phyloP scores from a whole-genome alignment of 2,329 filamentous ascomycete genomes.

The Aspergillus phoenicis region DNA sequence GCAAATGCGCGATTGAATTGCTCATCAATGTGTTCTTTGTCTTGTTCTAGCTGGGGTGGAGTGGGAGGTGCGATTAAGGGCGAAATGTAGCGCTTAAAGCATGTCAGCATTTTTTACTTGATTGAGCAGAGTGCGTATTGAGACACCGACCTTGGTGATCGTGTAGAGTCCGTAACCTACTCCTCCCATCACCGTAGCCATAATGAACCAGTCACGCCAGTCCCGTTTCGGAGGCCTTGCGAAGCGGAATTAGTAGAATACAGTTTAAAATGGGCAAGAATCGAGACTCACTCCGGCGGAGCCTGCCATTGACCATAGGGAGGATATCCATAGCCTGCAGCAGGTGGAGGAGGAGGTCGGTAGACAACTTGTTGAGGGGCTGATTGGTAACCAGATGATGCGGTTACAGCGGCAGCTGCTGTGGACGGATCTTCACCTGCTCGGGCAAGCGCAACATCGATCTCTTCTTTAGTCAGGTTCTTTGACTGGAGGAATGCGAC shows the following conservation, averaged over 20 bases:
- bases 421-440: slow-evolving; percentile 62
- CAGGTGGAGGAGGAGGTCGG: slow-evolving; percentile 45
- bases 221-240: slow-evolving; percentile 71
- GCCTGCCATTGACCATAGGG: slow-evolving; percentile 57
- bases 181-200: slow-evolving; percentile 92
- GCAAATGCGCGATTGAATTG: slow-evolving; percentile 91
- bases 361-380: slow-evolving; percentile 45
- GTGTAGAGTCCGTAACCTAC: slow-evolving; percentile 87
- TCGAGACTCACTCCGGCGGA: slow-evolving; percentile 54
- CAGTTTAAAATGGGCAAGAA: not conserved
- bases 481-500: slow-evolving; percentile 93
- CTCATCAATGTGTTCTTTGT: slow-evolving; percentile 89
- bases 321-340: slow-evolving; percentile 53
- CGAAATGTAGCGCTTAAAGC: slow-evolving; percentile 75
- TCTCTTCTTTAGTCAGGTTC: slow-evolving; percentile 94
- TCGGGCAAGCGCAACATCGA: slow-evolving; percentile 79
- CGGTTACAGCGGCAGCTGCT: slow-evolving; percentile 47
- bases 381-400: slow-evolving; percentile 51
- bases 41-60: slow-evolving; percentile 87
- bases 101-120: slow-evolving; percentile 17
- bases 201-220: slow-evolving; percentile 99
- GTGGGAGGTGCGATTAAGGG: slow-evolving; percentile 92
- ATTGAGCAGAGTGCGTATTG: not conserved
- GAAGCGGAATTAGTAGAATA: slow-evolving; percentile 6
- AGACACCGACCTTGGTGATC: slow-evolving; percentile 72